Conservation (phyloP, 495 filamentous ascomycete genomes). For the Schizothecium vesticola region DNA sequence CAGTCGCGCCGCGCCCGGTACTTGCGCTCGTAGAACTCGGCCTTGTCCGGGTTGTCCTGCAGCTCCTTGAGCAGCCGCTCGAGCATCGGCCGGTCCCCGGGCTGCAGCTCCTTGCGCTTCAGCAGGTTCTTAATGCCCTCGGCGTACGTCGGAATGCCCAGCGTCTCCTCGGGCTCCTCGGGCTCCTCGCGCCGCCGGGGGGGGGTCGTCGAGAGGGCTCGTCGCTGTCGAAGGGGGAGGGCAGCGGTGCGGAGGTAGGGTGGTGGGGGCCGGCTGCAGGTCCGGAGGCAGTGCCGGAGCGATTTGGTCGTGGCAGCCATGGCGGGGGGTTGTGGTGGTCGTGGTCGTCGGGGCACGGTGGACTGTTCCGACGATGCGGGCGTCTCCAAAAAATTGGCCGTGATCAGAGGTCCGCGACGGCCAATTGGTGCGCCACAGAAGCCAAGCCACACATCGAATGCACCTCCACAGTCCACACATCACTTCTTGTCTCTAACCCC, state of each 20-base stretch:
- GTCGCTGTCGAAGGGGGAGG: conserved; percentile 18
- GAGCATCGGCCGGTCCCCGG: neutral
- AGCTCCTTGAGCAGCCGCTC: neutral
- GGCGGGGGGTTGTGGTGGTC: conserved; percentile 15
- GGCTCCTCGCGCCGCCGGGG: conserved; percentile 4
- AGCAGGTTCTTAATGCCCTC: neutral
- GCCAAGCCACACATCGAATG: neutral
- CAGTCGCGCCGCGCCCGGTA: neutral
- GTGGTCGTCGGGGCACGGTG: conserved; percentile 9
- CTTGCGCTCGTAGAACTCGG: neutral
- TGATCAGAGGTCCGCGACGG: conserved; percentile 1
- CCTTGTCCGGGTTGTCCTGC: neutral
- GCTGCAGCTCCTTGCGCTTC: neutral
- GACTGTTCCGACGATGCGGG: neutral
- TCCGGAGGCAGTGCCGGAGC: conserved; percentile 43
- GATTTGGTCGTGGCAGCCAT: conserved; percentile 49
- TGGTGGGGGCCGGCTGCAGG: conserved; percentile 28
- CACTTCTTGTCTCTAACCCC: neutral
- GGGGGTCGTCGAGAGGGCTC: conserved; percentile 38
- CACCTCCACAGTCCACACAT: neutral
- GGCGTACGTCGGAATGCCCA: neutral
- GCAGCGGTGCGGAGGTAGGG: conserved; percentile 13
- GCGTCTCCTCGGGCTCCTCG: neutral
- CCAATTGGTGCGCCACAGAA: neutral
- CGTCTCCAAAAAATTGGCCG: conserved; percentile 1